phyloP scores from a whole-genome alignment of 1,139 yeast species.

The Pichia sp. region DNA sequence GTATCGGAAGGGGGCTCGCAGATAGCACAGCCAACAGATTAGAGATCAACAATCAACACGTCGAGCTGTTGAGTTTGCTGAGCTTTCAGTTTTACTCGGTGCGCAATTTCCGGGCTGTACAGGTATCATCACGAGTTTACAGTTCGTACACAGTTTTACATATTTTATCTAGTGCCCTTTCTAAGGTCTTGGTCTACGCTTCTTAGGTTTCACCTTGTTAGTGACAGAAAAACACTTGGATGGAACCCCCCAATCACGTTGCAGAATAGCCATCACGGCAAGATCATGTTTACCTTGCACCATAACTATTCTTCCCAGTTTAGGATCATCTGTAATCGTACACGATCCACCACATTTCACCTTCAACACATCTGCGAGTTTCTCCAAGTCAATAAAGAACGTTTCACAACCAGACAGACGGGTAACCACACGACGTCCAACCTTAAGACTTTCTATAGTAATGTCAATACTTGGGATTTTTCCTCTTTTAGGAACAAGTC shows the following conservation, averaged over 20 bases:
- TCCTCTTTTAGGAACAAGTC: conserved; percentile 54
- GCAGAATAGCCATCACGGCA: conserved; percentile 55
- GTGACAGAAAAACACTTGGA: conserved; percentile 62
- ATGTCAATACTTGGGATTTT: conserved; percentile 64
- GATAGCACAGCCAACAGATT: too few species aligned
- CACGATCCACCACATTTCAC: conserved; percentile 89
- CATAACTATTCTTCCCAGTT: conserved; percentile 54
- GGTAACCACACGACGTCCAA: conserved; percentile 82
- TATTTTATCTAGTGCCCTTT: too few species aligned
- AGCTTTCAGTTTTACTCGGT: too few species aligned
- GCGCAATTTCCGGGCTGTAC: too few species aligned
- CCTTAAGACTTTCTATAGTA: conserved; percentile 67
- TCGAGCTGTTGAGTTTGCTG: too few species aligned
- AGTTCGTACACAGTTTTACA: too few species aligned
- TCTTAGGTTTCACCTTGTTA: conserved; percentile 58
- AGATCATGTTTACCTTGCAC: conserved; percentile 92
- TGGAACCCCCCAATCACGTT: conserved; percentile 64
- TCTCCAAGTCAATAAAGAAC: conserved; percentile 63
- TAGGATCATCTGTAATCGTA: conserved; percentile 52
- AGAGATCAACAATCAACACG: too few species aligned
- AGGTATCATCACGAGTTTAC: too few species aligned
- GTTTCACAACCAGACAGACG: conserved; percentile 66
- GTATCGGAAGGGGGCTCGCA: too few species aligned
- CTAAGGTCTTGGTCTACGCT: too few species aligned
- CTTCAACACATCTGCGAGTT: conserved; percentile 66